Evolutionary conservation across 768 basidiomycete species (phyloP).

Genomic region (Atractiella rhizophila): DNA sequence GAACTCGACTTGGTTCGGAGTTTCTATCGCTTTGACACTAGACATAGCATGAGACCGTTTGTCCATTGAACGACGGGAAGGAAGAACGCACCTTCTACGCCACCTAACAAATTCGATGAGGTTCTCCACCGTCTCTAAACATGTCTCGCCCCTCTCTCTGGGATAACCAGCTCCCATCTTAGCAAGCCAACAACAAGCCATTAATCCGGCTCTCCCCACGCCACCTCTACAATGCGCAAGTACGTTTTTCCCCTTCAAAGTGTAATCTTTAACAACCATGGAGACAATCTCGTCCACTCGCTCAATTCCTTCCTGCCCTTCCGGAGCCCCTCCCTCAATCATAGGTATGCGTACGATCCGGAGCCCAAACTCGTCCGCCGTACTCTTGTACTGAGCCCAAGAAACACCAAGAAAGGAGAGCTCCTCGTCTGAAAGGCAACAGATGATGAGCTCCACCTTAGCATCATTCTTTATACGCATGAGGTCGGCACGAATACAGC

Average conservation of each 20-base stretch:
- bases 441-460: constrained; percentile 54
- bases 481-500: constrained; percentile 56
- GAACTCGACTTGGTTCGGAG: constrained; percentile 72
- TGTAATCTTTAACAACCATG: constrained; percentile 42
- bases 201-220: constrained; percentile 70
- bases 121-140: constrained; percentile 41
- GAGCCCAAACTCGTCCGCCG: constrained; percentile 39
- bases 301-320: constrained; percentile 33
- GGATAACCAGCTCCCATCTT: constrained; percentile 44
- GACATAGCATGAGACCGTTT: not conserved
- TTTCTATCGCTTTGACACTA: constrained; percentile 58
- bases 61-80: not conserved
- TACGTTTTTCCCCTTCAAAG: constrained; percentile 41
- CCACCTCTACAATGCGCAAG: constrained; percentile 84
- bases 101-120: constrained; percentile 47
- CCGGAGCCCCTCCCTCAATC: constrained; percentile 67
- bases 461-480: constrained; percentile 40
- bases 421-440: constrained; percentile 32
- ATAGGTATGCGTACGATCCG: constrained; percentile 64
- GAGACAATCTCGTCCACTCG: constrained; percentile 41
- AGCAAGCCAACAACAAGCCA: constrained; percentile 78
- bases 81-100: constrained; percentile 26
- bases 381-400: constrained; percentile 46
- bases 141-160: constrained; percentile 1
- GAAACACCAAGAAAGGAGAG: constrained; percentile 61